A percentile compares a stretch with the other conserved stretches of the same genome.
These are phyloP conservation scores for Alternaria consortialis DNA, from an alignment of 2,329 filamentous ascomycete species.

Conservation along the genomic window DNA sequence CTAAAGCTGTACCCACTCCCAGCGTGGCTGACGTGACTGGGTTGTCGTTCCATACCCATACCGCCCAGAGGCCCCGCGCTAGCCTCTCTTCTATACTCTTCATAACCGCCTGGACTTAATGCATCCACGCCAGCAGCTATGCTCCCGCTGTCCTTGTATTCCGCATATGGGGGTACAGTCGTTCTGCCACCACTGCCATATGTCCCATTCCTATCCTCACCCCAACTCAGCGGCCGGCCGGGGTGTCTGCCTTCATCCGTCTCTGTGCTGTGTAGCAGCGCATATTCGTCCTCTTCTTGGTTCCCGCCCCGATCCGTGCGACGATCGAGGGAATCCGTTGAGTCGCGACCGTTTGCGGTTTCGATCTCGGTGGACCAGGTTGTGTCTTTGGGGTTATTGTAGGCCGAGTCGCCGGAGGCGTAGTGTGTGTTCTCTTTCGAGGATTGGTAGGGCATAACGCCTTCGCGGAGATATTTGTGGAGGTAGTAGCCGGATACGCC, in stretches of 20 bases:
- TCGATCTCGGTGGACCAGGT: slow-evolving; percentile 56
- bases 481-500: slow-evolving; percentile 65
- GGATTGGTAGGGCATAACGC: slow-evolving; percentile 59
- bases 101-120: slow-evolving; percentile 46
- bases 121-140: slow-evolving; percentile 36
- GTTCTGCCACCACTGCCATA: slow-evolving; percentile 31
- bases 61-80: slow-evolving; percentile 8
- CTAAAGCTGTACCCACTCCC: slow-evolving; percentile 36
- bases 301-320: slow-evolving; percentile 51
- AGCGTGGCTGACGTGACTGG: slow-evolving; percentile 19
- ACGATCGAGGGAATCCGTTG: slow-evolving; percentile 53
- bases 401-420: slow-evolving; percentile 37
- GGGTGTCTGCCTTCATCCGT: slow-evolving; percentile 53
- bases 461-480: slow-evolving; percentile 65
- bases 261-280: slow-evolving; percentile 57
- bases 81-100: slow-evolving; percentile 44
- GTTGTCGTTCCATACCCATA: slow-evolving; percentile 14
- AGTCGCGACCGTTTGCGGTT: slow-evolving; percentile 51
- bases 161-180: slow-evolving; percentile 48
- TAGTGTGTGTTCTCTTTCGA: slow-evolving; percentile 58
- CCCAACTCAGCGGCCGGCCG: slow-evolving; percentile 52
- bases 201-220: slow-evolving; percentile 39
- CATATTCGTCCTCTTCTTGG: slow-evolving; percentile 62
- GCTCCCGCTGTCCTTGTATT: slow-evolving; percentile 35
- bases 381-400: slow-evolving; percentile 47